A percentile compares a stretch with the other conserved stretches of the same genome.
Evolutionary conservation across 495 filamentous ascomycete species (phyloP).

Genomic region (Xylaria grammica): DNA sequence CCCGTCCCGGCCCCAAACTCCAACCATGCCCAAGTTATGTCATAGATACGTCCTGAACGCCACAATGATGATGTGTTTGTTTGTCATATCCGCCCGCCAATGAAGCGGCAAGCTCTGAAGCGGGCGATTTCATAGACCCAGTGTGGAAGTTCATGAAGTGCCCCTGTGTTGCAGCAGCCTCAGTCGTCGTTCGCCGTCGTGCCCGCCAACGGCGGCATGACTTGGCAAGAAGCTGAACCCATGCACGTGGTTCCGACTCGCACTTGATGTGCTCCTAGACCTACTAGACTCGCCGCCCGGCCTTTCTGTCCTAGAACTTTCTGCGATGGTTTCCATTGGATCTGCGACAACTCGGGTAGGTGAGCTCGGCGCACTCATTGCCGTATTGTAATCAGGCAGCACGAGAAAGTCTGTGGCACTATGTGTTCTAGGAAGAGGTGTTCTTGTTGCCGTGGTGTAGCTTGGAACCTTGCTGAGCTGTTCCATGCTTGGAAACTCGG

Average conservation of each 20-base stretch:
- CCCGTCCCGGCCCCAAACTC: neutral
- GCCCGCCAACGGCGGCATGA: conserved; percentile 27
- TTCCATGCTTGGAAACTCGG: conserved; percentile 66
- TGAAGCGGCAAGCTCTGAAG: neutral
- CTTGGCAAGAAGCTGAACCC: conserved; percentile 39
- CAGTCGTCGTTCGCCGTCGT: conserved; percentile 34
- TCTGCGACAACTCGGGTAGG: conserved; percentile 34
- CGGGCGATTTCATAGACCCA: neutral
- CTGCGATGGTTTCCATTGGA: conserved; percentile 40
- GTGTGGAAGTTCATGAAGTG: neutral
- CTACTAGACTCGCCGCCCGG: conserved; percentile 10
- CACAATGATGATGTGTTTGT: neutral
- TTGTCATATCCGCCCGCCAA: neutral
- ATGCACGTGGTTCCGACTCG: conserved; percentile 27
- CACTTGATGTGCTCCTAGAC: conserved; percentile 31
- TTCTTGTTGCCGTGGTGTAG: conserved; percentile 75
- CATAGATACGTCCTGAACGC: conserved; percentile 3
- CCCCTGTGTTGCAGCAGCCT: conserved; percentile 33
- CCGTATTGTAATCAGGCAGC: conserved; percentile 50
- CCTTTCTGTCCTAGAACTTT: conserved; percentile 18
- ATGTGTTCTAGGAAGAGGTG: conserved; percentile 51
- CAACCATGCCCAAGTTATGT: neutral
- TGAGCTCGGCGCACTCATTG: conserved; percentile 43
- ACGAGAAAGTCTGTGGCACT: conserved; percentile 33
- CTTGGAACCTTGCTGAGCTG: conserved; percentile 77